phyloP scores from a whole-genome alignment of 495 filamentous ascomycete species.

The Podospora pseudocomata region DNA sequence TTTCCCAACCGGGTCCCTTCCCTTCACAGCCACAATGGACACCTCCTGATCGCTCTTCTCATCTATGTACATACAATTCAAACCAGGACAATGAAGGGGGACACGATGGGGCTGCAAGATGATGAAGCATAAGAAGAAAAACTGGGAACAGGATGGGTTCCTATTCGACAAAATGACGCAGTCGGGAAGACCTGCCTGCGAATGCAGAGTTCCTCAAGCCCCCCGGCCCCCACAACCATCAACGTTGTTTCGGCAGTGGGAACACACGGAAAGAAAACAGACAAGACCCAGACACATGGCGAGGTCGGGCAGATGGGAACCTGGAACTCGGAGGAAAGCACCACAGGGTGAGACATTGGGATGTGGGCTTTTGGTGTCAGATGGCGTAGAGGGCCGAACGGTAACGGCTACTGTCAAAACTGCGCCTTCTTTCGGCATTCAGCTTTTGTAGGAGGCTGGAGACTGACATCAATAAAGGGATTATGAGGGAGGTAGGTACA shows the following conservation, averaged over 20 bases:
- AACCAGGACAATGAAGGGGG: not conserved
- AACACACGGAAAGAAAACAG: not conserved
- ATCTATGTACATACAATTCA: not conserved
- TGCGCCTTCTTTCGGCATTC: conserved; percentile 1
- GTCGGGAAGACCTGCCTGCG: not conserved
- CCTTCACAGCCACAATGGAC: not conserved
- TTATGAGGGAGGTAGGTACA: not conserved
- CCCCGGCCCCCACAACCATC: not conserved
- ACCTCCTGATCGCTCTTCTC: not conserved
- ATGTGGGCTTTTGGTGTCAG: not conserved
- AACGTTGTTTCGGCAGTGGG: not conserved
- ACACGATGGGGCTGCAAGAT: conserved; percentile 3
- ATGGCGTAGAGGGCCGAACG: not conserved
- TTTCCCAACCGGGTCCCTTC: not conserved
- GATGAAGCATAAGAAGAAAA: not conserved
- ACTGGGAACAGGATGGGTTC: not conserved
- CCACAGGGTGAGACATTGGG: not conserved
- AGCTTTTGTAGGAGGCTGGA: not conserved
- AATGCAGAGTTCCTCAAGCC: not conserved
- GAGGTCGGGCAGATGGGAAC: not conserved
- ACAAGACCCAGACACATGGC: not conserved
- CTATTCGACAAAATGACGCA: conserved; percentile 14
- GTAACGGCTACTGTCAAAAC: not conserved
- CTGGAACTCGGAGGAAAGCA: not conserved
- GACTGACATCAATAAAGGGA: not conserved